phyloP scores from a whole-genome alignment of 148 eudicot genomes.

The Camellia lanceoleosa region DNA sequence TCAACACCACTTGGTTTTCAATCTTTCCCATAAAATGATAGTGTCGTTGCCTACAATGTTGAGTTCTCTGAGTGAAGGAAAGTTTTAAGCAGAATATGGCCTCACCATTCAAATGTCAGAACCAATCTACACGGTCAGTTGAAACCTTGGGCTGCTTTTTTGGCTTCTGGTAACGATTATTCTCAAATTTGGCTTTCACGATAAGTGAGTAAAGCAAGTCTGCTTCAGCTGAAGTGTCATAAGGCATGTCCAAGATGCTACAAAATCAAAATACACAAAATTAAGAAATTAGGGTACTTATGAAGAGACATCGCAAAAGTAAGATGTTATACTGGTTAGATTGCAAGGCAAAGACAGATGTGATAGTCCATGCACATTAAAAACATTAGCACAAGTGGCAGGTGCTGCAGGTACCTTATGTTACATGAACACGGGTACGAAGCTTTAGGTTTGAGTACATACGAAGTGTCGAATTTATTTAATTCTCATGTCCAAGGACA shows the following conservation, averaged over 20 bases:
- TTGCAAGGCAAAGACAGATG: not conserved
- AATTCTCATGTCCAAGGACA: no score
- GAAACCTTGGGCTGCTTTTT: slow-evolving; percentile 66
- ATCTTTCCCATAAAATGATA: not conserved
- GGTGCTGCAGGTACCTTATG: no score
- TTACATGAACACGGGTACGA: no score
- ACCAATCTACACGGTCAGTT: slow-evolving; percentile 68
- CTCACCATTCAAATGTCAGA: slow-evolving; percentile 19
- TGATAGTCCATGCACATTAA: no score
- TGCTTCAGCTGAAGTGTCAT: slow-evolving; percentile 80
- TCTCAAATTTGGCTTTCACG: slow-evolving; percentile 73
- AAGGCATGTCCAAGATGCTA: slow-evolving; percentile 72
- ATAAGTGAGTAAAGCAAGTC: slow-evolving; percentile 87
- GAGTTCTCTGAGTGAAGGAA: not conserved
- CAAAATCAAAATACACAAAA: slow-evolving; percentile 1
- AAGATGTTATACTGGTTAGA: not conserved
- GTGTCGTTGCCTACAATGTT: not conserved
- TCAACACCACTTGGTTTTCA: not conserved
- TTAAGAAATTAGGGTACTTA: not conserved
- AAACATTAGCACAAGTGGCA: not conserved
- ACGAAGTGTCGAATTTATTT: no score
- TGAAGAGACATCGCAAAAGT: not conserved
- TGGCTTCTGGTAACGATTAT: slow-evolving; percentile 70
- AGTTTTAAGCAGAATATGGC: not conserved
- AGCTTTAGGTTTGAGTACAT: no score